phyloP scores from a whole-genome alignment of 306 rosid species.

The Lablab purpureus region DNA sequence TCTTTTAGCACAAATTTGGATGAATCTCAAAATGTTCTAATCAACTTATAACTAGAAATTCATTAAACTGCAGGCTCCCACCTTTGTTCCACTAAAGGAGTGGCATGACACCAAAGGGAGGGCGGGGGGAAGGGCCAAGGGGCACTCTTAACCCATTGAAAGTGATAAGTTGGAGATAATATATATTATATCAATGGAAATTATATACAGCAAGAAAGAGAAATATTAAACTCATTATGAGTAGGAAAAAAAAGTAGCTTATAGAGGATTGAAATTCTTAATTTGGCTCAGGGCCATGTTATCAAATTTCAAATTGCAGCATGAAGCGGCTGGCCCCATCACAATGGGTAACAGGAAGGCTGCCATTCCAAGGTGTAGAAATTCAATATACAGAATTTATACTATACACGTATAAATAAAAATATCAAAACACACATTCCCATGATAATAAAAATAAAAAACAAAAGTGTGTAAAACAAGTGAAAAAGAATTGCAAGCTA shows the following conservation, averaged over 20 bases:
- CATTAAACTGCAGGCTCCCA: background rate
- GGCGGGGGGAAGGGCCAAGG: background rate
- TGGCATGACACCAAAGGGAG: background rate
- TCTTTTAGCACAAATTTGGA: background rate
- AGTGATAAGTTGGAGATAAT: constrained; percentile 26
- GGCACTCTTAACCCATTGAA: constrained; percentile 6
- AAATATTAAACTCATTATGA: constrained; percentile 29
- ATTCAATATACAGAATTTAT: background rate
- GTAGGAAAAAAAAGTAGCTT: background rate
- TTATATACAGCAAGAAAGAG: constrained; percentile 25
- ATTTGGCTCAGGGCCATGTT: background rate
- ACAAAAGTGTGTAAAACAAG: background rate
- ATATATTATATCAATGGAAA: constrained; percentile 1
- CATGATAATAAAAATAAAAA: background rate
- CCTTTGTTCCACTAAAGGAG: background rate
- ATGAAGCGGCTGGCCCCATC: background rate
- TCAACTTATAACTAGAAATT: constrained; percentile 1
- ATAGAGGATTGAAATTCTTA: background rate
- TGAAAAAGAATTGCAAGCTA: background rate
- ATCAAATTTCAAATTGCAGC: background rate
- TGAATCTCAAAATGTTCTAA: constrained; percentile 7
- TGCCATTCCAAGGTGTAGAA: background rate
- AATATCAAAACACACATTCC: background rate
- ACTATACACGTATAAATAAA: background rate
- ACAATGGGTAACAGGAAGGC: background rate